A percentile compares a stretch with the other conserved stretches of the same genome.
phyloP scores from a whole-genome alignment of 139 green algal genomes.

The Tetraselmis striata region DNA sequence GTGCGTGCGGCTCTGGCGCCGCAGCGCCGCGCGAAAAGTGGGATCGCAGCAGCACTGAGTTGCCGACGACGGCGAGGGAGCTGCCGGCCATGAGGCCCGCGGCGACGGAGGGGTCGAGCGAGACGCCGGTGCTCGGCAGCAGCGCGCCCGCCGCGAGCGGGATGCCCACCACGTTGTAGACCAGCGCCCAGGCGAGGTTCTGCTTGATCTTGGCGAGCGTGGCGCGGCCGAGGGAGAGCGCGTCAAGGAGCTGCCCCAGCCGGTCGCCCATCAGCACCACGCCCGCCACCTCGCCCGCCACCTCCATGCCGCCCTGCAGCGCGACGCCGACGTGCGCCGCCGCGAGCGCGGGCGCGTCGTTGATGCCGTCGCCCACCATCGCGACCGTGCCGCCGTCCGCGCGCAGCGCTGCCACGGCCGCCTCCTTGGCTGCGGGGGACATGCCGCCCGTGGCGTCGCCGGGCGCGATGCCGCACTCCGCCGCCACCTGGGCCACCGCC shows the following conservation, averaged over 20 bases:
- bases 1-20: too few relatives aligned
- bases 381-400: slow-evolving; percentile 52
- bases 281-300: slow-evolving; percentile 68
- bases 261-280: slow-evolving; percentile 90
- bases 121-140: slow-evolving; percentile 69
- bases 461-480: slow-evolving; percentile 48
- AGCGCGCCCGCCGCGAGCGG: slow-evolving; percentile 81
- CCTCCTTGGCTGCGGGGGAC: slow-evolving; percentile 48
- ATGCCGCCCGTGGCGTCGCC: slow-evolving; percentile 26
- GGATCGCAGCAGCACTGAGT: slow-evolving; percentile 73
- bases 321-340: slow-evolving; percentile 66
- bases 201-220: slow-evolving; percentile 86
- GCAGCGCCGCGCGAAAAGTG: too few relatives aligned
- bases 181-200: slow-evolving; percentile 90
- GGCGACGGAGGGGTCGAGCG: slow-evolving; percentile 72
- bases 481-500: slow-evolving; percentile 46
- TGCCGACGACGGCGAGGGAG: slow-evolving; percentile 82
- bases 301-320: slow-evolving; percentile 54
- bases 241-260: slow-evolving; percentile 70
- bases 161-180: slow-evolving; percentile 90
- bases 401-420: slow-evolving; percentile 30
- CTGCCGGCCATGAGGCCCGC: slow-evolving; percentile 87
- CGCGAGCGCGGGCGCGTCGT: slow-evolving; percentile 88
- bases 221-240: slow-evolving; percentile 62
- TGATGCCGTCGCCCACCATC: slow-evolving; percentile 95